Base-by-base conservation (phyloP, 257 asterid genomes). In the Schizonepeta tenuifolia region DNA sequence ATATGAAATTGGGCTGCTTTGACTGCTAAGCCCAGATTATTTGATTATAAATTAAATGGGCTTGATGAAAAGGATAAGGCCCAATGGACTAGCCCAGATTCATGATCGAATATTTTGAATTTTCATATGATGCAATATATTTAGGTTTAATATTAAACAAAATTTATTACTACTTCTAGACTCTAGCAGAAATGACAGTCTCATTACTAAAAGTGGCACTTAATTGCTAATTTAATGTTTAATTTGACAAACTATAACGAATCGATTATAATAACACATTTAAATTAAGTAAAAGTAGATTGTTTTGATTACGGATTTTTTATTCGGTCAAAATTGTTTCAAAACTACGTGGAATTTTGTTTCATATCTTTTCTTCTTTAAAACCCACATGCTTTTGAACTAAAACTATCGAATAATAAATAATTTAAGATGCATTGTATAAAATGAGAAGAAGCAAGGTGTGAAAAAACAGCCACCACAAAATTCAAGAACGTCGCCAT, bases 401-500 rank as follows among this genome's bases (percentile, higher is more conserved):
- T 47, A 62, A 67, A 65, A 22, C 65, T 43, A 28, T 15, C 62
- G 64, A 21, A 31, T 47, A n/a, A n/a, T n/a, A n/a, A n/a, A n/a
- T n/a, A 26, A 22, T 15, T 28, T 28, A 1, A 5, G 2, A 20
- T 7, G 6, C 10, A 9, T 6, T 66, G 13, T 28, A 24, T 35
- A 40, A n/a, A 24, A 49, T 12, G 3, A 60, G 60, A n/a, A n/a
- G n/a, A 22, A 53, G 46, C 67, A 49, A 65, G 77, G 79, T 57
- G 47, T 47, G 24, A 21, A 47, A 41, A 76, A 69, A 62, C 11
- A 4, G 36, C 26, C 36, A 28, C 76, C 28, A 60, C 47, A 17
- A 57, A 67, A 44, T 7, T 9, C 53, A 56, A 72, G 58, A 80
- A 72, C 65, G 63, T 72, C 54, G 10, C n/a, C 6, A 17, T 67